A percentile compares a stretch with the other conserved stretches of the same genome.
Conservation (phyloP, 2,329 filamentous ascomycete genomes). For the Microdochium bolleyi region DNA sequence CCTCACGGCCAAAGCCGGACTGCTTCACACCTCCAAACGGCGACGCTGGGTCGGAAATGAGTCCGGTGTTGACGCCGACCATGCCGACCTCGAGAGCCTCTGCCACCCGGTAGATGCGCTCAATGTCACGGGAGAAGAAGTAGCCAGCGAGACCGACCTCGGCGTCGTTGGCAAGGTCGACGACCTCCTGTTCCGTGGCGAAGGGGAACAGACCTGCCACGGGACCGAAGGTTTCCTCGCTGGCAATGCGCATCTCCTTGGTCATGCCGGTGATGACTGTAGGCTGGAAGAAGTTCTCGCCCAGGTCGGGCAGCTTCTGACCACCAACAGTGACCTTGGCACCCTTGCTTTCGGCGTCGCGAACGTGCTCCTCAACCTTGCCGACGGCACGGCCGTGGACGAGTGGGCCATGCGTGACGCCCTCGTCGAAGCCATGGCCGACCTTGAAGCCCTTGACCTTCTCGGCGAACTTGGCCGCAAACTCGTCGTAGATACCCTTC, state of each 20-base stretch:
- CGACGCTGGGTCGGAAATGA: slow-evolving; percentile 49
- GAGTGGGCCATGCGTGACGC: slow-evolving; percentile 70
- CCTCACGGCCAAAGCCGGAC: slow-evolving; percentile 74
- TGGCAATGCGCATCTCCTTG: slow-evolving; percentile 72
- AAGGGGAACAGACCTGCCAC: slow-evolving; percentile 88
- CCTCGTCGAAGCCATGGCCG: slow-evolving; percentile 63
- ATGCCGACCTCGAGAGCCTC: slow-evolving; percentile 76
- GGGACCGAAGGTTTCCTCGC: slow-evolving; percentile 92
- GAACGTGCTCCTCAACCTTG: slow-evolving; percentile 75
- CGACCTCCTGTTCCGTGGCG: slow-evolving; percentile 79
- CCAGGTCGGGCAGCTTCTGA: slow-evolving; percentile 63
- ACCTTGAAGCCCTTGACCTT: slow-evolving; percentile 70
- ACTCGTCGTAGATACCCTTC: slow-evolving; percentile 67
- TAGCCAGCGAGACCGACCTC: slow-evolving; percentile 90
- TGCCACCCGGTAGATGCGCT: slow-evolving; percentile 52
- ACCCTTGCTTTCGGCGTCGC: slow-evolving; percentile 71
- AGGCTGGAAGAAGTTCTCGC: slow-evolving; percentile 80
- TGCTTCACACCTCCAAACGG: slow-evolving; percentile 78
- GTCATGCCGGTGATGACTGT: slow-evolving; percentile 87
- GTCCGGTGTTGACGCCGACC: slow-evolving; percentile 76
- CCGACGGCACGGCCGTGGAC: slow-evolving; percentile 76
- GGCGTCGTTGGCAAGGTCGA: slow-evolving; percentile 70
- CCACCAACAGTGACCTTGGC: slow-evolving; percentile 70
- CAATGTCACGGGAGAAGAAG: slow-evolving; percentile 69
- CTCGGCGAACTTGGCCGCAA: slow-evolving; percentile 59